A percentile compares a stretch with the other conserved stretches of the same genome.
Conservation (phyloP, 2,329 filamentous ascomycete genomes). For the Fusarium avenaceum region DNA sequence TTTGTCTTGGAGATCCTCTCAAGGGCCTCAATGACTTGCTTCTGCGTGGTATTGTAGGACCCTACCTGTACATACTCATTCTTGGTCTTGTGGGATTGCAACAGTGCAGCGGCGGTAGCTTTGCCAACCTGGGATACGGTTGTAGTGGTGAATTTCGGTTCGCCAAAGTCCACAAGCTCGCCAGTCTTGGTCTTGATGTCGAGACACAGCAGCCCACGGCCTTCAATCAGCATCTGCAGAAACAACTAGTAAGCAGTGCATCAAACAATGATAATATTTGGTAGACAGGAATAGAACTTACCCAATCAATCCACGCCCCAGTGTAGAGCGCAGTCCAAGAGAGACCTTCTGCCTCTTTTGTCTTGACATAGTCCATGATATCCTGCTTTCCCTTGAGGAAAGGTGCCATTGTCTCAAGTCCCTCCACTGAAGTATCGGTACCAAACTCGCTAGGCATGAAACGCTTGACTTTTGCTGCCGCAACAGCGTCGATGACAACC, state of each 20-base stretch:
- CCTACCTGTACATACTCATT: conserved; percentile 7
- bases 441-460: conserved; percentile 27
- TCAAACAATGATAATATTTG: rapidly evolving
- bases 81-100: not conserved
- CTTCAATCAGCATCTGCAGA: conserved; percentile 4
- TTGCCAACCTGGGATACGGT: conserved; percentile 16
- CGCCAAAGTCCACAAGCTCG: conserved; percentile 2
- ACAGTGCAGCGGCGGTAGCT: conserved; percentile 7
- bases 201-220: conserved; percentile 5
- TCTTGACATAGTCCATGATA: conserved; percentile 15
- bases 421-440: not conserved
- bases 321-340: conserved; percentile 14
- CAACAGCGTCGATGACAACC: conserved; percentile 6
- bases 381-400: conserved; percentile 15
- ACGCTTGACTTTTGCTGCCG: conserved; percentile 13
- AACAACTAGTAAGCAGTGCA: rapidly evolving
- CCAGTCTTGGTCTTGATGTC: conserved; percentile 3
- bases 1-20: not conserved
- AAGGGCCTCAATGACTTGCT: conserved; percentile 1
- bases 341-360: not conserved
- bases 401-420: conserved; percentile 8
- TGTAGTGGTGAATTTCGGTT: conserved; percentile 17
- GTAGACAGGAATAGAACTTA: not conserved
- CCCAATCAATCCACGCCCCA: conserved; percentile 24
- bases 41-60: conserved; percentile 2